Evolutionary conservation across 1,284 basidiomycete genomes (phyloP).

Genomic region (Ceratobasidium sp.): DNA sequence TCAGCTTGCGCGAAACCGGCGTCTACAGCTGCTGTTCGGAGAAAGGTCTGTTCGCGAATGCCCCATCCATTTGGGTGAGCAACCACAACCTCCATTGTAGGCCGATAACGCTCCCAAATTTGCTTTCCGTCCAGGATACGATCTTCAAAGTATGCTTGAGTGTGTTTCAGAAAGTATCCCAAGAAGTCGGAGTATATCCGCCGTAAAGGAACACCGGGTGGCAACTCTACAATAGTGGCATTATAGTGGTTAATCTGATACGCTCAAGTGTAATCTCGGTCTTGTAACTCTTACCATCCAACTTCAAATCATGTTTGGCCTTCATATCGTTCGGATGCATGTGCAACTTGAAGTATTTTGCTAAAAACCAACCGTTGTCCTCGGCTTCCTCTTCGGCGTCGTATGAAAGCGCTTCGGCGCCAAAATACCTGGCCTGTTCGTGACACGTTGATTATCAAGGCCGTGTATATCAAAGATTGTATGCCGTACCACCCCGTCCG

Average conservation of each 20-base stretch:
- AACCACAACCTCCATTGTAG: slow-evolving; percentile 29
- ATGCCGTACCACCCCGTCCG: slow-evolving; percentile 1
- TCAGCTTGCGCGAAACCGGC: slow-evolving; percentile 12
- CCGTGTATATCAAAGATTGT: background rate
- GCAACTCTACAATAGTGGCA: slow-evolving; percentile 11
- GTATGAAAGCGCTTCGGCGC: slow-evolving; percentile 27
- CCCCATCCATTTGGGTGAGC: slow-evolving; percentile 40
- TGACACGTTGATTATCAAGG: background rate
- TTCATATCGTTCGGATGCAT: slow-evolving; percentile 34
- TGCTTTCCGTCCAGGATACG: slow-evolving; percentile 18
- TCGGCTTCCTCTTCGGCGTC: slow-evolving; percentile 9
- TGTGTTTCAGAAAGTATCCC: slow-evolving; percentile 35
- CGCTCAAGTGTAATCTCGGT: background rate
- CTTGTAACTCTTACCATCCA: background rate
- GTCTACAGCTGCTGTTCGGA: slow-evolving; percentile 23
- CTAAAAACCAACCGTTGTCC: slow-evolving; percentile 32
- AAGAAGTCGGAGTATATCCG: slow-evolving; percentile 36
- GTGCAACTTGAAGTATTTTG: slow-evolving; percentile 37
- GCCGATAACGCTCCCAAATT: slow-evolving; percentile 12
- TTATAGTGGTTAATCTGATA: background rate
- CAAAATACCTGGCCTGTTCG: slow-evolving; percentile 21
- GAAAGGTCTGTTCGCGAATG: slow-evolving; percentile 30
- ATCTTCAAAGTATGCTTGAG: slow-evolving; percentile 24
- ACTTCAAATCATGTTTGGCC: background rate
- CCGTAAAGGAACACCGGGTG: background rate